Percentiles rank a stretch among this genome's conserved stretches.
These are phyloP conservation scores for Laguncularia racemosa DNA, from an alignment of 345 rosid genomes.

Conservation along the genomic window DNA sequence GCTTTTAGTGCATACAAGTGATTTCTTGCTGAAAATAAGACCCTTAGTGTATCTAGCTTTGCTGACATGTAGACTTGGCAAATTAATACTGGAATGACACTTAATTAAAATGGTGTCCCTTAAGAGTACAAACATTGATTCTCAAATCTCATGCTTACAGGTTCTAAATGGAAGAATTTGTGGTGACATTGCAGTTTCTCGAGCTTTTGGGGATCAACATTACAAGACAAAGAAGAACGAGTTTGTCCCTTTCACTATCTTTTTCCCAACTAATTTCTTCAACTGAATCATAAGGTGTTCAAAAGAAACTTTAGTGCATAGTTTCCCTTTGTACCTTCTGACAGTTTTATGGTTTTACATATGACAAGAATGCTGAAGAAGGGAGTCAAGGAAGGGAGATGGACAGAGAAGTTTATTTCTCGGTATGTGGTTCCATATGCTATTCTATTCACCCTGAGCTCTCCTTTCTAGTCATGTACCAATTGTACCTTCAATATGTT, in stretches of 20 bases:
- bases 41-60: no score
- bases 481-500: not conserved
- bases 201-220: constrained; percentile 89
- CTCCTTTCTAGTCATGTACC: not conserved
- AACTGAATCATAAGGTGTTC: no score
- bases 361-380: constrained; percentile 75
- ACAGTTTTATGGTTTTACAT: constrained; percentile 3
- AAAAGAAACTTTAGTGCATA: no score
- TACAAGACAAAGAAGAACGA: constrained; percentile 84
- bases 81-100: no score
- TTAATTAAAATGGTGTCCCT: no score
- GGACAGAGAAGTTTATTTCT: constrained; percentile 87
- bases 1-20: no score
- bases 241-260: constrained; percentile 26
- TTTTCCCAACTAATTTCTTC: not conserved
- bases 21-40: no score
- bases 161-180: constrained; percentile 88
- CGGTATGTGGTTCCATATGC: constrained; percentile 29
- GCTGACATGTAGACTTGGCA: no score
- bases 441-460: not conserved
- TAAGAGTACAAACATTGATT: constrained; percentile 2
- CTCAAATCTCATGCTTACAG: constrained; percentile 23
- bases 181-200: constrained; percentile 89
- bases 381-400: constrained; percentile 74
- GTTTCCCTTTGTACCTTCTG: not conserved